Evolutionary conservation across 2,329 filamentous ascomycete species (phyloP).

Genomic region (Penicillium aurantiogriseum): DNA sequence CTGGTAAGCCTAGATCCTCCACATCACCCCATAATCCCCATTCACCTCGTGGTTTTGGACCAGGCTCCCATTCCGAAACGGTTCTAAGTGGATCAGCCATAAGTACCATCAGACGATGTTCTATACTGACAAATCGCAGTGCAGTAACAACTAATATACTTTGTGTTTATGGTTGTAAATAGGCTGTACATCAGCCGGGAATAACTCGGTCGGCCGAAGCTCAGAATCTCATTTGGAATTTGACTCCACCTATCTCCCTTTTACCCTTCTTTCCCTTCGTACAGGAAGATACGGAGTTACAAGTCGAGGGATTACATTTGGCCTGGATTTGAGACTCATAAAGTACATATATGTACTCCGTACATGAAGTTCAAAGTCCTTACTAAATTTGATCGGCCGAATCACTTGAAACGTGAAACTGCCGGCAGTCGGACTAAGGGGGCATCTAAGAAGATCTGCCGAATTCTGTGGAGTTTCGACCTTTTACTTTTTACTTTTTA

Average conservation of each 20-base stretch:
- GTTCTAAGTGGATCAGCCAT: not conserved
- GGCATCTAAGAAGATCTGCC: not conserved
- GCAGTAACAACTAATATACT: not conserved
- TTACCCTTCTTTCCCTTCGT: no score
- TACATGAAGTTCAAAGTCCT: no score
- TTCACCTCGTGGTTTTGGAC: not conserved
- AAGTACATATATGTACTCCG: not conserved
- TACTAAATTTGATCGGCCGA: not conserved
- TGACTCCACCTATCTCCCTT: no score
- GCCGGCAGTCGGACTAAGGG: not conserved
- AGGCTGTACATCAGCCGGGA: not conserved
- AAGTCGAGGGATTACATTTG: not conserved
- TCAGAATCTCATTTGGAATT: no score
- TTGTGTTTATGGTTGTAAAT: no score
- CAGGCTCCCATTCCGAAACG: not conserved
- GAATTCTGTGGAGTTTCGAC: not conserved
- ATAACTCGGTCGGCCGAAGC: conserved; percentile 2
- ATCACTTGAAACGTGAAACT: not conserved
- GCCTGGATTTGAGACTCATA: not conserved
- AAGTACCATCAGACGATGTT: not conserved
- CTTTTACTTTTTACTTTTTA: not conserved
- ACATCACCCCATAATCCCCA: not conserved
- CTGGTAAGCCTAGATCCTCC: not conserved
- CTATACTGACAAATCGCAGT: not conserved
- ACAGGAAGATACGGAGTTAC: no score